phyloP scores from a whole-genome alignment of 2,329 filamentous ascomycete species.

The Chaetoscypha palmicola region DNA sequence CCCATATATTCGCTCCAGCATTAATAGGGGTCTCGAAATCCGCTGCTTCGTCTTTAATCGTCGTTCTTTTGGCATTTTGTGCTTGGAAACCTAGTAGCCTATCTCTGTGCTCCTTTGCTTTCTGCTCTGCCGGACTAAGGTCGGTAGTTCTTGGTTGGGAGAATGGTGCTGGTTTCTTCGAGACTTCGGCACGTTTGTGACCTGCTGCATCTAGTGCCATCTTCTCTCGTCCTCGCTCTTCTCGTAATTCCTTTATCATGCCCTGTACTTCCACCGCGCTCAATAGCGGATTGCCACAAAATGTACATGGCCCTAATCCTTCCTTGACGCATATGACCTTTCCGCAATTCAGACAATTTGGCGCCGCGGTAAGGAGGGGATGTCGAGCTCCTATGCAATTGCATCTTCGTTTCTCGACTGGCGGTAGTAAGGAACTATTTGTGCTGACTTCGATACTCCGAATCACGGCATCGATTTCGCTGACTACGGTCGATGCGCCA shows the following conservation, averaged over 20 bases:
- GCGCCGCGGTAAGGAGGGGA: constrained; percentile 80
- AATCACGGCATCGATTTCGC: constrained; percentile 73
- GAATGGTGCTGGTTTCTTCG: constrained; percentile 54
- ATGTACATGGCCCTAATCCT: constrained; percentile 89
- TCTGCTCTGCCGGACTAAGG: constrained; percentile 32
- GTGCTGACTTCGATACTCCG: constrained; percentile 85
- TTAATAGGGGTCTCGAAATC: constrained; percentile 52
- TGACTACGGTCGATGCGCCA: constrained; percentile 66
- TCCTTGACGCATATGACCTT: constrained; percentile 95
- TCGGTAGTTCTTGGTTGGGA: constrained; percentile 36
- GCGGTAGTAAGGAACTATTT: constrained; percentile 64
- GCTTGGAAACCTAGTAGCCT: constrained; percentile 60
- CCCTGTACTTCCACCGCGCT: constrained; percentile 66
- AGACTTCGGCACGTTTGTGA: constrained; percentile 60
- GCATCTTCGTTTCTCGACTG: constrained; percentile 59
- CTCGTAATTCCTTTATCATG: constrained; percentile 77
- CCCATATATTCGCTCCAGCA: constrained; percentile 56
- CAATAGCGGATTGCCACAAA: constrained; percentile 71
- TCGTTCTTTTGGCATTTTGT: constrained; percentile 62
- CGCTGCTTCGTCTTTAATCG: constrained; percentile 63
- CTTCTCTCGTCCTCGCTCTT: constrained; percentile 80
- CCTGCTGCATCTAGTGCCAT: constrained; percentile 73
- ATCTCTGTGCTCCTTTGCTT: constrained; percentile 59
- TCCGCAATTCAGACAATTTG: constrained; percentile 86
- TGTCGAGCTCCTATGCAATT: constrained; percentile 85